Base-by-base conservation (phyloP, 2,329 filamentous ascomycete genomes). In the Orbilia quercus region DNA sequence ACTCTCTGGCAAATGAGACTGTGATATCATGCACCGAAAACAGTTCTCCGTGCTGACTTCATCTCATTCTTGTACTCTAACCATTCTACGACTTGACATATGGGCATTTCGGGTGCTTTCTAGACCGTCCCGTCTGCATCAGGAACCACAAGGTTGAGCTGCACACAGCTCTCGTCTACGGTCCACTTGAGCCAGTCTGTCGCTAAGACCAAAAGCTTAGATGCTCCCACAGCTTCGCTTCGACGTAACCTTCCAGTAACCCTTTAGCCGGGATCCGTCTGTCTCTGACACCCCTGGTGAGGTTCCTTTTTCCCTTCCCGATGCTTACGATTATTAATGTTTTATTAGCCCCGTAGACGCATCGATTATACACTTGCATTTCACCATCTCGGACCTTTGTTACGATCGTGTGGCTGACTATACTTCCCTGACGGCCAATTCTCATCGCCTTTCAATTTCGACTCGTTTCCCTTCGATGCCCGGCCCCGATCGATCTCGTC, bases 151-250 rank as follows among this genome's bases (percentile, higher is more conserved):
- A 34, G 12, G 36, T 40, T 40, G 36, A 14, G n/a, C 36, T 31
- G 36, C 6, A 40, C n/a, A 40, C 4, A 40, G 36, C 36, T 31
- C 6, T 7, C 12, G 14, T 50, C 7, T 11, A 25, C 18, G 11
- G 16, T n/a, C 9, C 20, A 23, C 45, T 50, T 28, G 23, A 31
- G 34, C 50, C n/a, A 54, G 31, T 16, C 50, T 25, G 31, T 40
- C 50, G 50, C 50, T 54, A 40, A 54, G n/a, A 36, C 50, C 18
- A 51, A 28, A 34, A 51, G 48, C 23, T 34, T 51, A 38, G 50
- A 38, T 22, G 53, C 53, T 44, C 36, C 53, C 53, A 44, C 53
- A 57, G 53, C 38, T 44, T 57, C 53, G 53, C 53, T 57, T 57
- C 53, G 53, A 57, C 53, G 50, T 54, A 54, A 38, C 50, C 5